Base-by-base conservation (phyloP, 1,284 basidiomycete genomes). In the Moniliophthora roreri region DNA sequence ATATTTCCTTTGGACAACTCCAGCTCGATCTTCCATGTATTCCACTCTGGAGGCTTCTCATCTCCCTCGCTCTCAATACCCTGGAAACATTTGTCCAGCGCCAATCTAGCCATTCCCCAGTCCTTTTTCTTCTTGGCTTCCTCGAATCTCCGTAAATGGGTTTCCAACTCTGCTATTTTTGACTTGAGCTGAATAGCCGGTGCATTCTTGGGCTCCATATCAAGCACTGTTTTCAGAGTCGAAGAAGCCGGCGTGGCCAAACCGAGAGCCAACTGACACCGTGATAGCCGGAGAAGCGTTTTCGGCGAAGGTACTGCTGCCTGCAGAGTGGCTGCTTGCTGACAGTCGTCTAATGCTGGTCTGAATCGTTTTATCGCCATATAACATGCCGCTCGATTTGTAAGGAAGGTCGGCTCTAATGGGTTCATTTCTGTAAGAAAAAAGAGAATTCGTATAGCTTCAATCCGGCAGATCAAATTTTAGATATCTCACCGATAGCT, bases 341-440 rank as follows among this genome's bases (percentile, higher is more conserved):
- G 89, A 62, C 91, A 93, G 66, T 95, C 93, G 35, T 79, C 76
- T 9, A 94, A 73, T 0, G 92, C 93, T 1, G 75, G 71, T 35
- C 80, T 76, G 76, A 89, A 95, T 41, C 80, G 80, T 65, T 92
- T 92, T 51, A 91, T 66, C 0, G 84, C 80, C 84, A 95, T 95
- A 64, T 89, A 83, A 3, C 92, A 87, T 2, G 93, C 93, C 0
- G 92, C 92, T 39, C 93, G 84, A 69, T 95, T 95, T 13, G 90
- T 90, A 55, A 88, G 75, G 64, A 89, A 93, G 0, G 88, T 79
- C 1, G 91, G 83, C 63, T 93, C 87, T 3, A 77, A 65, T 0
- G 87, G 75, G 56, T 85, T 84, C 53, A 88, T 69, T 55, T 84
- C 84, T 88, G 65, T 49, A 57, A 20, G 16, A 20, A 51, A 34